Percentiles rank a stretch among this genome's conserved stretches.
Conservation (phyloP, 2,329 filamentous ascomycete genomes). For the Cytospora schulzeri region DNA sequence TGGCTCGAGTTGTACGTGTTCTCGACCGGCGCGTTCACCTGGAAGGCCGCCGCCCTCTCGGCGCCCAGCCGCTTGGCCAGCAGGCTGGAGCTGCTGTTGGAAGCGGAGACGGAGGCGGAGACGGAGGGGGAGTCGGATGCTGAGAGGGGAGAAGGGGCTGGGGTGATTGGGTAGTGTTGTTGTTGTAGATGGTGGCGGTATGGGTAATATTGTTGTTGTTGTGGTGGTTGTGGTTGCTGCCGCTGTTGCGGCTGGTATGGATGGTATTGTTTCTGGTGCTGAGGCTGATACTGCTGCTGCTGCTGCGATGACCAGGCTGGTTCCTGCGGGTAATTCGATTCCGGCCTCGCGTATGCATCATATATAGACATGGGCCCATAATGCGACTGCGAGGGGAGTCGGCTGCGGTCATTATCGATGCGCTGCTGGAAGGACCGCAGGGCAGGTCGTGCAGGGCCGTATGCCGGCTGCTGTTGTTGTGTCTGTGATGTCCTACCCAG, state of each 20-base stretch:
- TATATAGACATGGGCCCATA: slow-evolving; percentile 6
- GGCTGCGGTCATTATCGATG: slow-evolving; percentile 15
- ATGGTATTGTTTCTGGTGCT: background rate
- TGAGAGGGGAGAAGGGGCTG: slow-evolving; percentile 20
- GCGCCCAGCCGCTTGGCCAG: slow-evolving; percentile 56
- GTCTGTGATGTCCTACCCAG: slow-evolving; percentile 1
- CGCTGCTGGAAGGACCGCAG: slow-evolving; percentile 23
- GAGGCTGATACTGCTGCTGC: background rate
- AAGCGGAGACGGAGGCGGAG: no score
- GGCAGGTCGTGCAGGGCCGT: slow-evolving; percentile 9
- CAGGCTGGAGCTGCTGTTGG: slow-evolving; percentile 36
- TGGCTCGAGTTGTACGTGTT: slow-evolving; percentile 30
- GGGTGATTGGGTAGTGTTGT: slow-evolving; percentile 13
- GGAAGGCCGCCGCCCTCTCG: slow-evolving; percentile 51
- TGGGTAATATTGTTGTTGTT: slow-evolving; percentile 5
- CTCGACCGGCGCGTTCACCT: slow-evolving; percentile 36
- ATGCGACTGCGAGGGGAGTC: slow-evolving; percentile 19
- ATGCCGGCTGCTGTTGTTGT: slow-evolving; percentile 14
- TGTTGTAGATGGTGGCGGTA: slow-evolving; percentile 6
- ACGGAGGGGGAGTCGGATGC: slow-evolving; percentile 3
- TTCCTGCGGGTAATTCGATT: slow-evolving; percentile 2
- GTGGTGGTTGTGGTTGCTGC: background rate
- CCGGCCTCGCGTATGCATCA: slow-evolving; percentile 14
- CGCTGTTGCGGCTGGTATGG: slow-evolving; percentile 7
- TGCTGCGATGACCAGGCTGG: background rate